Conservation (phyloP, 169 alveolate genomes). For the Plasmodium relictum region DNA sequence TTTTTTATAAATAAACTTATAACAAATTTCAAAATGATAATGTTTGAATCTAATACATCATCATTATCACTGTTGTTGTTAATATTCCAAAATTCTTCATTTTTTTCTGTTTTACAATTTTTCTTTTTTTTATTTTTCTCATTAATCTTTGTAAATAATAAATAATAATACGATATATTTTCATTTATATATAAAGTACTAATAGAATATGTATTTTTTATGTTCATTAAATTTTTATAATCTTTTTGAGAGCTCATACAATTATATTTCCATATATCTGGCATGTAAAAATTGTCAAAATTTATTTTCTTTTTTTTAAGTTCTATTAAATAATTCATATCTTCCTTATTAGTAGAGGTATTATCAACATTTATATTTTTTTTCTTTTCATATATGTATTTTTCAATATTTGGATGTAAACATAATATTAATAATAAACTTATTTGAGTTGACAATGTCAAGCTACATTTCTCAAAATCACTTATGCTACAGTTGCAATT, state of each 20-base stretch:
- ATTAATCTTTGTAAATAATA: constrained; percentile 37
- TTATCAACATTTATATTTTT: constrained; percentile 14
- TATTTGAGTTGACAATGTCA: constrained; percentile 61
- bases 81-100: constrained; percentile 40
- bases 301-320: constrained; percentile 32
- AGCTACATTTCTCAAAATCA: constrained; percentile 26
- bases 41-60: constrained; percentile 15
- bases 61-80: neutral
- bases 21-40: constrained; percentile 27
- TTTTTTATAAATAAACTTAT: constrained; percentile 36
- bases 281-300: constrained; percentile 34
- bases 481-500: constrained; percentile 56
- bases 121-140: constrained; percentile 52
- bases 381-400: constrained; percentile 63
- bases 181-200: constrained; percentile 37
- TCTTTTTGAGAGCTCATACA: constrained; percentile 74
- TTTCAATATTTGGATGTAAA: constrained; percentile 71
- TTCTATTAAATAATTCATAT: constrained; percentile 23
- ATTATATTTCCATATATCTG: constrained; percentile 66
- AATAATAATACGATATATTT: constrained; percentile 59
- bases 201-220: constrained; percentile 43
- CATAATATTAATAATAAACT: constrained; percentile 65
- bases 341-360: constrained; percentile 1
- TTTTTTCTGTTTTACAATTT: neutral
- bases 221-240: constrained; percentile 27